A percentile compares a stretch with the other conserved stretches of the same genome.
Conservation (phyloP, 345 rosid species). For the Eucalyptus sp. region DNA sequence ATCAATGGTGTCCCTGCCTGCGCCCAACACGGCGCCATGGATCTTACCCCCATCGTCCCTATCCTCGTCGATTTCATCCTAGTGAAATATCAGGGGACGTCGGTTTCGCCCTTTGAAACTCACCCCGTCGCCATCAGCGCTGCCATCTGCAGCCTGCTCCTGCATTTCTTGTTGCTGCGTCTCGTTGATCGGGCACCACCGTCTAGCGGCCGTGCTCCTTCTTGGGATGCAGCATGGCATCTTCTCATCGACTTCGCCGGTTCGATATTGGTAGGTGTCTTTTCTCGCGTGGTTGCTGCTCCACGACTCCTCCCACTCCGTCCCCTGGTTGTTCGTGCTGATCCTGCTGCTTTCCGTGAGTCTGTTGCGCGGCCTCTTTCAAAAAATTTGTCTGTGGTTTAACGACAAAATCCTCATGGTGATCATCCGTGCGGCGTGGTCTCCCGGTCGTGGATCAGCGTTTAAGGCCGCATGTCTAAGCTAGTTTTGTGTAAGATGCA, state of each 20-base stretch:
- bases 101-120: background rate
- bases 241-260: background rate
- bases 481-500: background rate
- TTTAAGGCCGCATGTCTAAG: background rate
- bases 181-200: background rate
- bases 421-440: background rate
- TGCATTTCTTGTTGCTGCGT: background rate
- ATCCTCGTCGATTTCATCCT: background rate
- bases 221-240: background rate
- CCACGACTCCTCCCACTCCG: background rate
- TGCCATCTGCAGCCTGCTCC: background rate
- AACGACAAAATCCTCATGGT: too few relatives aligned
- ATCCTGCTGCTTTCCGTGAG: background rate
- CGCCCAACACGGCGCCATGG: too few relatives aligned
- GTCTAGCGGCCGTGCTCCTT: background rate
- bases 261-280: background rate
- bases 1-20: too few relatives aligned
- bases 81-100: background rate
- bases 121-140: background rate
- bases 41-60: too few relatives aligned
- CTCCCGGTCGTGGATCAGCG: background rate
- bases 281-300: background rate
- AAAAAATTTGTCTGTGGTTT: background rate
- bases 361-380: background rate
- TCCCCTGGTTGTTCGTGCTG: background rate